These are phyloP conservation scores for Metarhizium guizhouense DNA, from an alignment of 2,329 filamentous ascomycete genomes.

Conservation along the genomic window DNA sequence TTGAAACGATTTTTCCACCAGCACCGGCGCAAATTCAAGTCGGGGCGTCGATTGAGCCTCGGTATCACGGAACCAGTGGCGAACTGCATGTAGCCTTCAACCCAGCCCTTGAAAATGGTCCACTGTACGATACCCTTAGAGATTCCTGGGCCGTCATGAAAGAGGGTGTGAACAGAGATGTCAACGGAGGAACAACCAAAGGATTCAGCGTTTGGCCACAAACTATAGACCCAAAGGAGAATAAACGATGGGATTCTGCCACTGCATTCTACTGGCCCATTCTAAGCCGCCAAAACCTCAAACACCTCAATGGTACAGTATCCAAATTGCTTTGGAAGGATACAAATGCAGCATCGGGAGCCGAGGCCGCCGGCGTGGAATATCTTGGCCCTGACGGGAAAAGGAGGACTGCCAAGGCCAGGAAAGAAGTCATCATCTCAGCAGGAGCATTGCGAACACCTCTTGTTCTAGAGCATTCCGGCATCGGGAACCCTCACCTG, in stretches of 20 bases:
- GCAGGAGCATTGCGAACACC: slow-evolving; percentile 42
- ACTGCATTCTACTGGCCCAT: slow-evolving; percentile 32
- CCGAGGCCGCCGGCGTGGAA: slow-evolving; percentile 25
- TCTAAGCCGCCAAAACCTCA: slow-evolving; percentile 26
- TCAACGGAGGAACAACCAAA: slow-evolving; percentile 27
- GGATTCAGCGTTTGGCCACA: slow-evolving; percentile 30
- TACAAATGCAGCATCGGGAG: neutral
- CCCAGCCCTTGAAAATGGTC: slow-evolving; percentile 23
- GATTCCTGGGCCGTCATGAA: slow-evolving; percentile 24
- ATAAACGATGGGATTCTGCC: slow-evolving; percentile 31
- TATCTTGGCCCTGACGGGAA: slow-evolving; percentile 26
- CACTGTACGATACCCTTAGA: slow-evolving; percentile 18
- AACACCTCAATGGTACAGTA: slow-evolving; percentile 28
- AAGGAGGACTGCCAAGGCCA: slow-evolving; percentile 24
- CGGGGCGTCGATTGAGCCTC: slow-evolving; percentile 25
- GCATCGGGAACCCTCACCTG: slow-evolving; percentile 36
- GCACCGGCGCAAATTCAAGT: slow-evolving; percentile 21
- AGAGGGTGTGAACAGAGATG: slow-evolving; percentile 25
- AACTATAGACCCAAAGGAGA: slow-evolving; percentile 27
- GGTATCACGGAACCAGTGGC: slow-evolving; percentile 26
- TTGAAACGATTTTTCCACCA: slow-evolving; percentile 27
- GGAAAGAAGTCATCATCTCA: slow-evolving; percentile 37
- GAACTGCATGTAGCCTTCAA: slow-evolving; percentile 27
- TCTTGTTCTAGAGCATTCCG: slow-evolving; percentile 42
- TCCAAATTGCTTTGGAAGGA: slow-evolving; percentile 19